Conservation (phyloP, 1,284 basidiomycete genomes). For the Trichosporon faecale region DNA sequence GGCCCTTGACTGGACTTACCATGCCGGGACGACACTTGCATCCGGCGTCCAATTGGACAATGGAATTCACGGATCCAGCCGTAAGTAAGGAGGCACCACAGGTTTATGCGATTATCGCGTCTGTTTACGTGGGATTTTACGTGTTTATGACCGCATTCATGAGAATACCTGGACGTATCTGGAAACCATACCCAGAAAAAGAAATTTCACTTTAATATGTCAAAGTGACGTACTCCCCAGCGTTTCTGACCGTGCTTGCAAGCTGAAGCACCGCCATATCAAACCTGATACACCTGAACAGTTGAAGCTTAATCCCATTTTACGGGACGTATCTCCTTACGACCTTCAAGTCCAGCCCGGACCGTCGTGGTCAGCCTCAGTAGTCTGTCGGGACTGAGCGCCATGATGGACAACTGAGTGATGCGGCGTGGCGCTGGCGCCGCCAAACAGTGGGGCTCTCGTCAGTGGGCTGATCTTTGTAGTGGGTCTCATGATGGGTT, state of each 20-base stretch:
- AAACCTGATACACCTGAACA: not conserved
- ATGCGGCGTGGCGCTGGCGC: not conserved
- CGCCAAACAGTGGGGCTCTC: not conserved
- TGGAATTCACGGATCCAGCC: not conserved
- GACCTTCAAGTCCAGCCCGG: not conserved
- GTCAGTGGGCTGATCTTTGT: not conserved
- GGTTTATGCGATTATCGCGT: not conserved
- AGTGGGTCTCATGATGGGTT: not conserved
- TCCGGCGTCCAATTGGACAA: not conserved
- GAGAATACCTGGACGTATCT: not conserved
- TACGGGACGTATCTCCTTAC: not conserved
- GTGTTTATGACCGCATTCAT: not conserved
- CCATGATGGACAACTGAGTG: not conserved
- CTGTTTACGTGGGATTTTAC: not conserved
- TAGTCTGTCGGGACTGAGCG: not conserved
- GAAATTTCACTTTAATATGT: not conserved
- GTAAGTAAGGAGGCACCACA: not conserved
- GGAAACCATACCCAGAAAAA: constrained; percentile 5
- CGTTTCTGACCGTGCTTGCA: not conserved
- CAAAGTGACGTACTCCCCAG: not conserved
- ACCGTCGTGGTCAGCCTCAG: not conserved
- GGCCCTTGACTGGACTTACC: not conserved
- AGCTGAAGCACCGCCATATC: not conserved
- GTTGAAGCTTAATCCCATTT: not conserved
- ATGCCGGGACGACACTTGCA: not conserved